Conservation (phyloP, 192 early-diverging fungal genomes). For the Coemansia biformis region DNA sequence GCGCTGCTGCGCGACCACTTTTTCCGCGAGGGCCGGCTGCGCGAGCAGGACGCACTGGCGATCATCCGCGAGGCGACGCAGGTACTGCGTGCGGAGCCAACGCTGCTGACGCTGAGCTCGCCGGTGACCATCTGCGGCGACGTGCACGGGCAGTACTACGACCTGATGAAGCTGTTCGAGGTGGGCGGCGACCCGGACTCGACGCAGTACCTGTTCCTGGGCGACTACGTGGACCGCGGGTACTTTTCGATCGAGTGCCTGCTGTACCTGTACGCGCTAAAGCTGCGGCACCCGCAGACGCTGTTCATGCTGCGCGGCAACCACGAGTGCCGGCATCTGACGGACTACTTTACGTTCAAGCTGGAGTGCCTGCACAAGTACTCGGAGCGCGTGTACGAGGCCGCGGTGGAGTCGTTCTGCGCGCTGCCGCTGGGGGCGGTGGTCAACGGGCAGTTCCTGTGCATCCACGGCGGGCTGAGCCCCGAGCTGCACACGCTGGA, state of each 20-base stretch:
- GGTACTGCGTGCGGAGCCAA: conserved; percentile 75
- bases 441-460: conserved; percentile 90
- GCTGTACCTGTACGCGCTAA: conserved; percentile 85
- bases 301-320: conserved; percentile 92
- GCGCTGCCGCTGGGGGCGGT: conserved; percentile 90
- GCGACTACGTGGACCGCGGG: conserved; percentile 93
- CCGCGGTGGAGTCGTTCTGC: conserved; percentile 96
- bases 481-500: conserved; percentile 90
- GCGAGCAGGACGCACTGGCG: conserved; percentile 83
- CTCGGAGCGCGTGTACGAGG: conserved; percentile 93
- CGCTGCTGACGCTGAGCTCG: conserved; percentile 87
- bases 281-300: conserved; percentile 83
- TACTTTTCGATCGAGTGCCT: conserved; percentile 97
- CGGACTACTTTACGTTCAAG: conserved; percentile 97
- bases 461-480: conserved; percentile 94
- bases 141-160: conserved; percentile 97
- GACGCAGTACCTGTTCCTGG: conserved; percentile 98
- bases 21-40: conserved; percentile 84
- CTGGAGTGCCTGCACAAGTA: conserved; percentile 95
- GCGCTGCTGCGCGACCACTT: conserved; percentile 88
- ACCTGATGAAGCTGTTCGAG: conserved; percentile 87
- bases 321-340: conserved; percentile 90
- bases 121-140: conserved; percentile 96
- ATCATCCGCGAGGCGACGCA: conserved; percentile 82
- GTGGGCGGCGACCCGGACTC: conserved; percentile 93